A percentile compares a stretch with the other conserved stretches of the same genome.
Evolutionary conservation across 768 basidiomycete genomes (phyloP).

Genomic region (Pulveroboletus ravenelii): DNA sequence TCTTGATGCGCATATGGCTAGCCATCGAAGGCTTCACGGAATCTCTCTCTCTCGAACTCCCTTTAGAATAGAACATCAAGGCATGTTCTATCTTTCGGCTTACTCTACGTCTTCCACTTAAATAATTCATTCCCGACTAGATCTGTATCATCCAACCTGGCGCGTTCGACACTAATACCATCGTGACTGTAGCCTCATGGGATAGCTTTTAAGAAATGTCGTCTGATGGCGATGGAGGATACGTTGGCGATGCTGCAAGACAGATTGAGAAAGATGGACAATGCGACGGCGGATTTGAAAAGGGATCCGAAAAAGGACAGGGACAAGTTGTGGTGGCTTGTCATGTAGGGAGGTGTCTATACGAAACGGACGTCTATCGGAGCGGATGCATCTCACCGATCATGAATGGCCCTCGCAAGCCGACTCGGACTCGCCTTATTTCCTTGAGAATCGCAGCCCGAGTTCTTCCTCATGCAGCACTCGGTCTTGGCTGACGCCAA

Average conservation of each 20-base stretch:
- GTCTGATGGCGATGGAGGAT: constrained; percentile 10
- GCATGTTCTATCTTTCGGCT: neutral
- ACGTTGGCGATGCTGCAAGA: constrained; percentile 1
- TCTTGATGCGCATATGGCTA: neutral
- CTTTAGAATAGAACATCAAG: constrained; percentile 17
- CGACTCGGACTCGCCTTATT: neutral
- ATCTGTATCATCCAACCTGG: constrained; percentile 17
- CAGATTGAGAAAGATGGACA: neutral
- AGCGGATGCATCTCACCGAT: no score
- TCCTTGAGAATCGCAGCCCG: no score
- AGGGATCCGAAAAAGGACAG: constrained; percentile 7
- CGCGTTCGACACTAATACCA: constrained; percentile 12
- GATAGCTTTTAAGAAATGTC: neutral
- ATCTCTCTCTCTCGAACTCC: constrained; percentile 14
- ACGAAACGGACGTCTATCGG: neutral
- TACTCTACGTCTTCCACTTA: no score
- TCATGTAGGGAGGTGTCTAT: neutral
- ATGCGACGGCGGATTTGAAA: neutral
- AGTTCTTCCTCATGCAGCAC: no score
- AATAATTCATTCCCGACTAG: neutral
- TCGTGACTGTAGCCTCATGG: neutral
- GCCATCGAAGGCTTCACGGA: constrained; percentile 11
- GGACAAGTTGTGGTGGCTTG: neutral
- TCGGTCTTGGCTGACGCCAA: no score
- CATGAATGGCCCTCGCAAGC: no score